phyloP scores from a whole-genome alignment of 345 rosid genomes.

The Camelina laxa region DNA sequence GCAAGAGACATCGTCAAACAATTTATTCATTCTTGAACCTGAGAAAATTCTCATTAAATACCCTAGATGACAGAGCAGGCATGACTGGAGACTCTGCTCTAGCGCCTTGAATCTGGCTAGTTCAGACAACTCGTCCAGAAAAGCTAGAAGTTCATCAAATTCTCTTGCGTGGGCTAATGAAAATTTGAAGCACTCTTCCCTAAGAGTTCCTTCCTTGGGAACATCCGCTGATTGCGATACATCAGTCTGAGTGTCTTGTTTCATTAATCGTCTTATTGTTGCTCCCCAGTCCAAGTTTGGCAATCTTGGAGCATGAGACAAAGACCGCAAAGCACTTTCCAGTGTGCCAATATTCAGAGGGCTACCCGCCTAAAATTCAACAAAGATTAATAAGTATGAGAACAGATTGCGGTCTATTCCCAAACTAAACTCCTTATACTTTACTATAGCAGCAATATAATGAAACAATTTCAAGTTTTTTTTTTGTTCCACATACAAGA shows the following conservation, averaged over 20 bases:
- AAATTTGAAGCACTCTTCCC: constrained; percentile 76
- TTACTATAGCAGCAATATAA: background rate
- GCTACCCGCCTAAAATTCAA: constrained; percentile 52
- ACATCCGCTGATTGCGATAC: constrained; percentile 47
- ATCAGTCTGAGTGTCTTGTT: constrained; percentile 60
- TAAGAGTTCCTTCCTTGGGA: constrained; percentile 50
- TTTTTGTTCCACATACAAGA: constrained; percentile 12
- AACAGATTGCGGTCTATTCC: constrained; percentile 15
- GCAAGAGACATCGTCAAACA: constrained; percentile 64
- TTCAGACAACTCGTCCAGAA: constrained; percentile 82
- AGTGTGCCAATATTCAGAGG: constrained; percentile 45
- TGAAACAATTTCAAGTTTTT: constrained; percentile 15
- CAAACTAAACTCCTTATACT: constrained; percentile 16
- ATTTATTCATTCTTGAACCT: constrained; percentile 72
- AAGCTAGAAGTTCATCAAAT: constrained; percentile 63
- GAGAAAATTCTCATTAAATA: constrained; percentile 73
- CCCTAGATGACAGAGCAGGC: constrained; percentile 65
- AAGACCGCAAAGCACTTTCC: constrained; percentile 68
- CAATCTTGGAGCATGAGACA: constrained; percentile 79
- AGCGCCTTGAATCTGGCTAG: constrained; percentile 76
- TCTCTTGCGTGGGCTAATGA: constrained; percentile 72
- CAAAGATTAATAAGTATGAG: constrained; percentile 28
- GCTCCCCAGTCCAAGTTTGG: constrained; percentile 87
- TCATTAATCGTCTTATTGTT: constrained; percentile 81
- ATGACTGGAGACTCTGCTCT: constrained; percentile 67